Base-by-base conservation (phyloP, 2,329 filamentous ascomycete genomes). In the Monosporascus sp. region DNA sequence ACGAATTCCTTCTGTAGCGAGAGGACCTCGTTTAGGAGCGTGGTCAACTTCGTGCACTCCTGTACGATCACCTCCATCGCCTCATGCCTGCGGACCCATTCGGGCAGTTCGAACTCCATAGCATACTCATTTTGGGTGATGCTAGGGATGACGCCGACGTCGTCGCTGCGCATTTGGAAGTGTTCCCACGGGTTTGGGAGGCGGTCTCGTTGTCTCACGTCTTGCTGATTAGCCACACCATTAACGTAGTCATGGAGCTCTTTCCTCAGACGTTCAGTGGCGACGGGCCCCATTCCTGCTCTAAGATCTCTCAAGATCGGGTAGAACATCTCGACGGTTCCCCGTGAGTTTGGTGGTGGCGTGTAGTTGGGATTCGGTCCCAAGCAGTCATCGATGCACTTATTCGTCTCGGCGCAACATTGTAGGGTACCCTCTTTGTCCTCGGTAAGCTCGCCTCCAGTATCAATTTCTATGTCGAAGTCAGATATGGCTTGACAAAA, bases 1-100 rank as follows among this genome's bases (percentile, higher is more conserved):
- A 68, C 64, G 45, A 68, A 68, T 58, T 66, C 64, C 44, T 66
- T 68, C 24, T 67, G 63, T n/a, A 65, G 40, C 9, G 64, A 66
- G 15, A 65, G 48, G 14, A 67, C 50, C 26, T 68, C 65, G 40
- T 68, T 67, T 8, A 66, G 26, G 1, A 68, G 54, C 22, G 64
- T 53, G 6, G 59, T 63, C 9, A 68, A 50, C 37, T 62, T 63
- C 4, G 63, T 65, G 37, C 60, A 66, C 46, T 63, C 61, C 26
- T 56, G 54, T n/a, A 66, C 60, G 15, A 68, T 62, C 14, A 37
- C 35, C 28, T 68, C 63, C 51, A 68, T 58, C 7, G 65, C 63
- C 51, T 66, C 63, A 22, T 66, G 63, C 7, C 51, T 48, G 44
- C 63, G 58, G 18, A 67, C 51, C 3, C 53, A 48, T 8, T 66